A percentile compares a stretch with the other conserved stretches of the same genome.
Conservation (phyloP, 345 rosid species). For the Syzygium grande region DNA sequence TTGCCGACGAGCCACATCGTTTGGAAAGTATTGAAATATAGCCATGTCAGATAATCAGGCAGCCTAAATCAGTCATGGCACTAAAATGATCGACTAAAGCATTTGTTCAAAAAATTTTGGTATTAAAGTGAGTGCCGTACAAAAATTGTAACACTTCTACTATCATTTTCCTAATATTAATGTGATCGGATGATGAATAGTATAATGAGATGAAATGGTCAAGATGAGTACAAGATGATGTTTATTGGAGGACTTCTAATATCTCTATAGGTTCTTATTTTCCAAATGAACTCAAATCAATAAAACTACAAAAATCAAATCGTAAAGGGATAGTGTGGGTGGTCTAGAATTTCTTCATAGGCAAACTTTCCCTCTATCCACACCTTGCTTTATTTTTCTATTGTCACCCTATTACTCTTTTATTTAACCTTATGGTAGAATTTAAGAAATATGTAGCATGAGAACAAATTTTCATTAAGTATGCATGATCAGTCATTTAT, state of each 20-base stretch:
- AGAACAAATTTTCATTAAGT: not conserved
- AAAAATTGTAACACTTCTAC: too few relatives aligned
- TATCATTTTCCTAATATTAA: too few relatives aligned
- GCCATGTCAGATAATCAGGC: too few relatives aligned
- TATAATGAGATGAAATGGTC: not conserved
- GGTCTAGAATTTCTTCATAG: not conserved
- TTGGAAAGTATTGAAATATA: too few relatives aligned
- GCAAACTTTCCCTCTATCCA: not conserved
- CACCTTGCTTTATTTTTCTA: not conserved
- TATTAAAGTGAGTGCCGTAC: too few relatives aligned
- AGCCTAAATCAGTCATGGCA: too few relatives aligned
- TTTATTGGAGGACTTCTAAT: not conserved
- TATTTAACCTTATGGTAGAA: not conserved
- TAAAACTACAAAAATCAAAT: not conserved
- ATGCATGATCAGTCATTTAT: not conserved
- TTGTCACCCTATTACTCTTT: not conserved
- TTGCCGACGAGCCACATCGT: too few relatives aligned
- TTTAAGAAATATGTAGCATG: not conserved
- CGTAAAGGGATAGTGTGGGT: not conserved
- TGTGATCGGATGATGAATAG: too few relatives aligned
- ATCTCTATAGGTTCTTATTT: not conserved
- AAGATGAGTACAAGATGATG: not conserved
- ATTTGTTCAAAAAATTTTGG: too few relatives aligned
- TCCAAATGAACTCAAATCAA: not conserved
- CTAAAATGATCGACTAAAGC: too few relatives aligned